A percentile compares a stretch with the other conserved stretches of the same genome.
Conservation (phyloP, 192 early-diverging fungal species). For the Coemansia sp. region DNA sequence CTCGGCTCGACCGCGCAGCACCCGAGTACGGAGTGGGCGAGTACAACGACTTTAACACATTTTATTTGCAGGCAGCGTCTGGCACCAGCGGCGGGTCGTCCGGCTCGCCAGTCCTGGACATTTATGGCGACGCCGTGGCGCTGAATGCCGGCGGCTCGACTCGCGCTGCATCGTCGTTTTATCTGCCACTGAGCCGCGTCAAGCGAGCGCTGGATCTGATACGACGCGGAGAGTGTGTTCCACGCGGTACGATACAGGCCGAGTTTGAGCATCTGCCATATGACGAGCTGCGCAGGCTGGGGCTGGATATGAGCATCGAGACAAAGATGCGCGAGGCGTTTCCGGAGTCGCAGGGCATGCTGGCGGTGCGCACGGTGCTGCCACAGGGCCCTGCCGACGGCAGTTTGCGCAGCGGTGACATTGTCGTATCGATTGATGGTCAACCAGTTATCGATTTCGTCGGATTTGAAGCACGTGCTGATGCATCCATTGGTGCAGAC, state of each 20-base stretch:
- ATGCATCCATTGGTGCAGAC: conserved; percentile 57
- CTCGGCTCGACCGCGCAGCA: conserved; percentile 68
- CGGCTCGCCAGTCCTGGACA: conserved; percentile 73
- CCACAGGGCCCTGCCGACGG: conserved; percentile 68
- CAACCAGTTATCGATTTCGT: conserved; percentile 67
- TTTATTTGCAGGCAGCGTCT: conserved; percentile 73
- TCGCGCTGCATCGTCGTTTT: conserved; percentile 58
- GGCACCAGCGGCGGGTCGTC: conserved; percentile 66
- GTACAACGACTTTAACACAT: conserved; percentile 73
- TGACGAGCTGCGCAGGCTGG: conserved; percentile 32
- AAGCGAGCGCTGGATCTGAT: conserved; percentile 62
- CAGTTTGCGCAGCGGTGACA: conserved; percentile 65
- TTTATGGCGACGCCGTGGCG: conserved; percentile 73
- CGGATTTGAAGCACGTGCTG: conserved; percentile 59
- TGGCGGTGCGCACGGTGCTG: conserved; percentile 63
- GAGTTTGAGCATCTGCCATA: conserved; percentile 68
- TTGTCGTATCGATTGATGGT: conserved; percentile 62
- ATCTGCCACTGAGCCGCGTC: conserved; percentile 70
- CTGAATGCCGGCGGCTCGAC: conserved; percentile 59
- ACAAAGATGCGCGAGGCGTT: conserved; percentile 63
- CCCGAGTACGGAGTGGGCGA: conserved; percentile 56
- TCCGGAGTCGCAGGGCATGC: conserved; percentile 52
- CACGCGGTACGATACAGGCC: conserved; percentile 75
- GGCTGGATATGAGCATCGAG: conserved; percentile 56
- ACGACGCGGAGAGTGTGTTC: conserved; percentile 55